Base-by-base conservation (phyloP, 148 eudicot genomes). In the Rheum nobile region DNA sequence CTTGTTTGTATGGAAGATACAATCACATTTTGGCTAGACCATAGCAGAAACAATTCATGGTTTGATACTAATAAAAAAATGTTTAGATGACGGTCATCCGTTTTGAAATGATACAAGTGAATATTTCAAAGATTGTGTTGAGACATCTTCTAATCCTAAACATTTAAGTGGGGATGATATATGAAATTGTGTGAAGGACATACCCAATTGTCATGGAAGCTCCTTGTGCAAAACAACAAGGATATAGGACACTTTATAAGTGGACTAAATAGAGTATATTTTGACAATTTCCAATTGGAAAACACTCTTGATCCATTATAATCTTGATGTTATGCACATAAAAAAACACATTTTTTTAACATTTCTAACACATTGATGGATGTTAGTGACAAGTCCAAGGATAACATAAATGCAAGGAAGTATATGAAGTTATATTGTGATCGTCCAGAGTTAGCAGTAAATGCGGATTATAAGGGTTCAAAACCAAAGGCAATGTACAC, bases 331-430 rank as follows among this genome's bases (percentile, higher is more conserved):
- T 10, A 44, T 44, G 48, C 17, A 44, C 19, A 44, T 44, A 41
- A 21, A 48, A 61, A 21, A 71, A 42, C 38, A 65, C 63, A 77
- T 78, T 31, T 78, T 74, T 29, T 69, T 6, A 74, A 73, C 38
- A 4, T 78, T 3, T 73, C 69, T 22, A 3, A 68, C 72, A 78
- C 44, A 11, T 7, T 68, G 1, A 48, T 74, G 77, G 70, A 74
- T n/a, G 41, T 13, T 0, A 38, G 21, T 1, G 41, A 11, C 2
- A 67, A 16, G 54, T 19, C 59, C 12, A 73, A 43, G 0, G 52
- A 41, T 2, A 32, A 12, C 21, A 0, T 41, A 8, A 8, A 4
- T 41, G 43, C 8, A 41, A 44, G 16, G 43, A 39, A 8, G 10
- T 17, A 44, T 44, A 2, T 14, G 43, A 41, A 41, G 43, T 41